phyloP scores from a whole-genome alignment of 371 early-diverging fungal species.

The Circinella minor region DNA sequence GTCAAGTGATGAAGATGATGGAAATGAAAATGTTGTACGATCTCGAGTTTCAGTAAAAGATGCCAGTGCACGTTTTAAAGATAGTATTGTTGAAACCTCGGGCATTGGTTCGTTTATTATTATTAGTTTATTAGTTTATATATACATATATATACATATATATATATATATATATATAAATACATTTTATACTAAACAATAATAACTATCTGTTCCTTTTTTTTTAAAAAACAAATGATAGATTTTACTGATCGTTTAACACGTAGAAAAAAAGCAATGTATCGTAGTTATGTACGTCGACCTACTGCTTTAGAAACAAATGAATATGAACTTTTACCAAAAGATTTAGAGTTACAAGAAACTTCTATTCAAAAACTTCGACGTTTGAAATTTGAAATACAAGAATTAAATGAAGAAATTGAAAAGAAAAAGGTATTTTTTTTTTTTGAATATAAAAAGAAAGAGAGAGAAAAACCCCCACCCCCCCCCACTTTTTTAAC shows the following conservation, averaged over 20 bases:
- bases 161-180: neutral
- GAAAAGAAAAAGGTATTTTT: slow-evolving; percentile 61
- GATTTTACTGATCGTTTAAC: slow-evolving; percentile 71
- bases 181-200: too few species aligned
- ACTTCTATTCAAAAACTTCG: slow-evolving; percentile 78
- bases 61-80: slow-evolving; percentile 62
- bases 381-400: slow-evolving; percentile 81
- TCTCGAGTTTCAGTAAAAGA: slow-evolving; percentile 61
- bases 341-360: slow-evolving; percentile 64
- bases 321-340: slow-evolving; percentile 69
- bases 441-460: neutral
- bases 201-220: too few species aligned
- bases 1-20: slow-evolving; percentile 59
- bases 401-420: slow-evolving; percentile 77
- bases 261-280: slow-evolving; percentile 69
- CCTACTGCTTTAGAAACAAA: slow-evolving; percentile 62
- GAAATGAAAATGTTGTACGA: slow-evolving; percentile 62
- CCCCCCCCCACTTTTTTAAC: neutral
- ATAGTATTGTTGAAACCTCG: slow-evolving; percentile 48
- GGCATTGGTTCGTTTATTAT: slow-evolving; percentile 43
- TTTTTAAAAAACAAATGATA: too few species aligned
- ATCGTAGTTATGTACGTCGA: slow-evolving; percentile 64
- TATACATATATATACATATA: neutral
- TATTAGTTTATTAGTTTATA: neutral
- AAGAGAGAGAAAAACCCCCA: too few species aligned